A percentile compares a stretch with the other conserved stretches of the same genome.
These are phyloP conservation scores for Solanum virginianum DNA, from an alignment of 257 asterid species.

Conservation along the genomic window DNA sequence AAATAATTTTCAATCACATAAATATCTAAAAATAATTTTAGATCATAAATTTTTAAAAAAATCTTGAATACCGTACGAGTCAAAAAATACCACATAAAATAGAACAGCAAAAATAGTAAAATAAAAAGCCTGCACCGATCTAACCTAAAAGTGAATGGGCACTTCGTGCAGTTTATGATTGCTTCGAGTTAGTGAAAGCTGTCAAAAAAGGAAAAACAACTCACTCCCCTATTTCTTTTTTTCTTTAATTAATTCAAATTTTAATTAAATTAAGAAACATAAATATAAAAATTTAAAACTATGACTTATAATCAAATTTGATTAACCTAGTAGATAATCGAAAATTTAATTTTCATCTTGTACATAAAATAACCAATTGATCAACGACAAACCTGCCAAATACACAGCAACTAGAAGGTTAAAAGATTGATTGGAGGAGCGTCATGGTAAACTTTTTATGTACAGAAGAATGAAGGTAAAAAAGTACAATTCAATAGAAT, in stretches of 20 bases:
- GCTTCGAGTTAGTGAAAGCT: background rate
- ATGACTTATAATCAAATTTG: too few species aligned
- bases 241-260: background rate
- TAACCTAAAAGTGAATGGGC: background rate
- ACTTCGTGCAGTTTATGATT: background rate
- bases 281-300: background rate
- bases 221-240: background rate
- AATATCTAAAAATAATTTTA: too few species aligned
- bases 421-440: background rate
- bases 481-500: background rate
- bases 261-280: background rate
- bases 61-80: too few species aligned
- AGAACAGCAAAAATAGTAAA: too few species aligned
- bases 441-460: background rate
- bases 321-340: accelerated
- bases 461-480: background rate
- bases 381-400: background rate
- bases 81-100: too few species aligned
- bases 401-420: background rate
- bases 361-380: too few species aligned
- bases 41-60: too few species aligned
- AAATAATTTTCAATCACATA: too few species aligned
- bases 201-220: background rate
- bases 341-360: accelerated
- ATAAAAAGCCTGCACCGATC: background rate